Evolutionary conservation across 768 basidiomycete genomes (phyloP).

Genomic region (Glaciozyma antarctica): DNA sequence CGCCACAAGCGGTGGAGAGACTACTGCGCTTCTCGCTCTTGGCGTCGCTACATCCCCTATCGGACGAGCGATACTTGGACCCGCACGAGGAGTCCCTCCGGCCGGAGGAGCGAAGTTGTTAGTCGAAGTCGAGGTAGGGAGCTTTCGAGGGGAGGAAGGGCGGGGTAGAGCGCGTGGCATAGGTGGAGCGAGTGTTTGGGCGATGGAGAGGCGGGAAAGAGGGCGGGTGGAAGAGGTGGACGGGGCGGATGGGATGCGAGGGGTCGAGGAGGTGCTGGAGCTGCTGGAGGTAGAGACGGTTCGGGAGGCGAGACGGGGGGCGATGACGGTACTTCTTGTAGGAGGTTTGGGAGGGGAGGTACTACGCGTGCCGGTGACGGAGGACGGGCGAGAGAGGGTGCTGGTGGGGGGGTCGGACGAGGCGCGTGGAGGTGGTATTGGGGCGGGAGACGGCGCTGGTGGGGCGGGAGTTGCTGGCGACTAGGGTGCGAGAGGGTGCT

Average conservation of each 20-base stretch:
- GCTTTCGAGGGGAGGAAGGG: not conserved
- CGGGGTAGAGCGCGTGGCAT: slow-evolving; percentile 27
- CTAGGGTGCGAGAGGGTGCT: not conserved
- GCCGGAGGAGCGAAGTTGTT: slow-evolving; percentile 1
- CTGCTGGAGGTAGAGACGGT: not conserved
- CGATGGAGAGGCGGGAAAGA: not conserved
- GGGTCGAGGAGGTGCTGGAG: slow-evolving; percentile 2
- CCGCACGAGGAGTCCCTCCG: not conserved
- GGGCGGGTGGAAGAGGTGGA: not conserved
- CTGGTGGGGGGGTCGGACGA: slow-evolving; percentile 40
- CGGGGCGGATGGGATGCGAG: not conserved
- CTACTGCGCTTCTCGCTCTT: not conserved
- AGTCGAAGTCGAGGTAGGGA: slow-evolving; percentile 11
- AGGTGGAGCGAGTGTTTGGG: slow-evolving; percentile 26
- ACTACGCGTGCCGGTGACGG: slow-evolving; percentile 38
- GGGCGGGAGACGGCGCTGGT: not conserved
- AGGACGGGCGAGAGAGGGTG: slow-evolving; percentile 42
- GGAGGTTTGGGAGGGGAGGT: slow-evolving; percentile 3
- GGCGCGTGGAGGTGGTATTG: not conserved
- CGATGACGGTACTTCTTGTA: not conserved
- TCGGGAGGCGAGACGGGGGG: not conserved
- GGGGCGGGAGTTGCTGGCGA: not conserved
- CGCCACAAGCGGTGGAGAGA: not conserved
- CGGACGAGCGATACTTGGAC: not conserved
- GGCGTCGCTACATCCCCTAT: not conserved